A percentile compares a stretch with the other conserved stretches of the same genome.
Evolutionary conservation across 2,329 filamentous ascomycete species (phyloP).

Genomic region (Scytalidium lignicola): DNA sequence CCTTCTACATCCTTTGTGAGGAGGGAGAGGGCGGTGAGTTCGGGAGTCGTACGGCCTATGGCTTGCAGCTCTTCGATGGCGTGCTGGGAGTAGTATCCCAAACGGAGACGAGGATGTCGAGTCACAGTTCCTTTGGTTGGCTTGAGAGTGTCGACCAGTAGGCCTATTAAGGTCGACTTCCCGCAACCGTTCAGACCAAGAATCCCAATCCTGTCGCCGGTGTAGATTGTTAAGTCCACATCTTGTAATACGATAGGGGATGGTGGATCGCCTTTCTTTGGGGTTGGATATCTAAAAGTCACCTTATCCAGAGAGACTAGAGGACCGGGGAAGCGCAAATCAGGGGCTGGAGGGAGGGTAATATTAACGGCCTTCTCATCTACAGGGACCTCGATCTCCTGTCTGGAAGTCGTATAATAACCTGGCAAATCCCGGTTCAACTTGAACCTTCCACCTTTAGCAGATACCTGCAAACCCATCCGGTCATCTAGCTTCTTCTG

Average conservation of each 20-base stretch:
- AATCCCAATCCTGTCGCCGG: constrained; percentile 69
- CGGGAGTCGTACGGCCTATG: constrained; percentile 40
- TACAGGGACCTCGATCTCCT: constrained; percentile 65
- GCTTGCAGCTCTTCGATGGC: constrained; percentile 64
- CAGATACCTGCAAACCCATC: constrained; percentile 69
- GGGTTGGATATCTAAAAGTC: constrained; percentile 55
- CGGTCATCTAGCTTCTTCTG: constrained; percentile 82
- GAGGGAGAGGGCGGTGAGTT: constrained; percentile 60
- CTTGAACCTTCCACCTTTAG: constrained; percentile 72
- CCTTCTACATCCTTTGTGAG: constrained; percentile 50
- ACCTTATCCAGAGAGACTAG: constrained; percentile 68
- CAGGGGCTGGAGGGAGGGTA: constrained; percentile 55
- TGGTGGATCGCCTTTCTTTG: constrained; percentile 13
- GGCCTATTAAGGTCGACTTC: constrained; percentile 71
- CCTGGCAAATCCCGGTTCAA: constrained; percentile 69
- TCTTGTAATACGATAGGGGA: constrained; percentile 50
- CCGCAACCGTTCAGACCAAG: constrained; percentile 76
- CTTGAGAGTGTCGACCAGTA: constrained; percentile 57
- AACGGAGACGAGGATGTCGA: constrained; percentile 61
- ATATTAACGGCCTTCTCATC: constrained; percentile 56
- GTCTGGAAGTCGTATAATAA: constrained; percentile 52
- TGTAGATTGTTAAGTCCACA: constrained; percentile 63
- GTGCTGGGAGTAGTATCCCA: constrained; percentile 78
- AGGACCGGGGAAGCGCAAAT: constrained; percentile 70
- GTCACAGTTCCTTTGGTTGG: constrained; percentile 58